Base-by-base conservation (phyloP, 2,329 filamentous ascomycete genomes). In the Teratosphaeria nubilosa region DNA sequence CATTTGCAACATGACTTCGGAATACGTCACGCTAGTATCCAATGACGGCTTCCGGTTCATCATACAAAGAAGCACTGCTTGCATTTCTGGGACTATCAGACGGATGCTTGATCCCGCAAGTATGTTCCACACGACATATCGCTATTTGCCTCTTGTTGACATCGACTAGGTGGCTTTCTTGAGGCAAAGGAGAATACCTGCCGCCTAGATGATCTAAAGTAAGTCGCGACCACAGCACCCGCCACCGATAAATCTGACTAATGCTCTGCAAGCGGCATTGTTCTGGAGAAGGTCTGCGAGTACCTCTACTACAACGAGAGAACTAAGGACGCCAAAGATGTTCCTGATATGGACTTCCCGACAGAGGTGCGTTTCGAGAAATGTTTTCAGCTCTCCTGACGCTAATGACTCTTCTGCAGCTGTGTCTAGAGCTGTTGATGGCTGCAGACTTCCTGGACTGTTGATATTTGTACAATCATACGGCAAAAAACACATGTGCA, bases 291-390 rank as follows among this genome's bases (percentile, higher is more conserved):
- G 70, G 85, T 91, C 32, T 87, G 86, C 72, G 87, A 91, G 74
- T 92, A 91, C 74, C 86, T 91, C 62, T 88, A 90, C 70, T 91
- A 91, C 76, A 88, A 87, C 77, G 86, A 90, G 73, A 86, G 85
- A 67, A 81, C 89, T 73, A 80, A 81, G 55, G 81, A 90, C 64
- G 78, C 78, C 64, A 84, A 86, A 65, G 85, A 90, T 66, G 87
- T 91, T 22, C 84, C 86, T 4, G 88, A 92, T 68, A 87, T 91
- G 84, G 87, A 91, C 16, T 86, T 91, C 59, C 87, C 87, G 13
- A 83, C 87, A 31, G 41, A 48, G 41, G 41, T 48, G n/a, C 24
- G 27, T 31, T 14, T 16, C 20, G 16, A 9, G 5, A 1, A 48
- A 2, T 22, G 5, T 48, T n/a, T 20, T n/a, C 41, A 48, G 20